Base-by-base conservation (phyloP, 129 eudicot genomes). In the Mikania micrantha region DNA sequence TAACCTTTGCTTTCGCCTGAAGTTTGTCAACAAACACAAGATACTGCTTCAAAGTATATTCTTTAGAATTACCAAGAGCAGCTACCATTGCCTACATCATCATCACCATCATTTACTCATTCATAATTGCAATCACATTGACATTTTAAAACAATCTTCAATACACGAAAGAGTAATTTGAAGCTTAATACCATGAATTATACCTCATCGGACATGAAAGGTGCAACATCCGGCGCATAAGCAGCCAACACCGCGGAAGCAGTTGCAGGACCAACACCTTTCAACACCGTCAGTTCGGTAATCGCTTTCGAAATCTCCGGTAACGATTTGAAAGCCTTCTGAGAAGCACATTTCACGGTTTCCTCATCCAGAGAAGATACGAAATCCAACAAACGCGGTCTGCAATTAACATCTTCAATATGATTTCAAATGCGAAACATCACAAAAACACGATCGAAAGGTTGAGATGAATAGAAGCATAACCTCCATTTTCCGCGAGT, bases 141-240 rank as follows among this genome's bases (percentile, higher is more conserved):
- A 12, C 4, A 44, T 4, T 0, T 3, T 17, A 19, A 7, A 65
- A 42, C 17, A 38, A 41, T 7, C 13, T 41, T 41, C 17, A 41
- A 41, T 17, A 41, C 13, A 41, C 11, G 1, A 17, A 48, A 48
- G 3, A 62, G 20, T 22, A 49, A 27, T 47, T 24, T 1, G 12
- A 54, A 10, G 22, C 32, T n/a, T 20, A 13, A 20, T 0, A 19
- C 2, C 40, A 10, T 11, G 10, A 21, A 2, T 28, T 0, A 12
- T 28, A 90, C 97, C 88, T 88, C 94, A 66, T 91, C 97, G 5
- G 97, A 91, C 97, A 91, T 91, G 76, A 91, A 88, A 0, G 96
- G 94, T 1, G 90, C 90, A 31, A 88, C 77, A 41, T 83, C 82
- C 24, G 97, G 97, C 0, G 90, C 90, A 70, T 83, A 91, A 35